phyloP scores from a whole-genome alignment of 108 stramenopile genomes.

The Poteriospumella lacustris region DNA sequence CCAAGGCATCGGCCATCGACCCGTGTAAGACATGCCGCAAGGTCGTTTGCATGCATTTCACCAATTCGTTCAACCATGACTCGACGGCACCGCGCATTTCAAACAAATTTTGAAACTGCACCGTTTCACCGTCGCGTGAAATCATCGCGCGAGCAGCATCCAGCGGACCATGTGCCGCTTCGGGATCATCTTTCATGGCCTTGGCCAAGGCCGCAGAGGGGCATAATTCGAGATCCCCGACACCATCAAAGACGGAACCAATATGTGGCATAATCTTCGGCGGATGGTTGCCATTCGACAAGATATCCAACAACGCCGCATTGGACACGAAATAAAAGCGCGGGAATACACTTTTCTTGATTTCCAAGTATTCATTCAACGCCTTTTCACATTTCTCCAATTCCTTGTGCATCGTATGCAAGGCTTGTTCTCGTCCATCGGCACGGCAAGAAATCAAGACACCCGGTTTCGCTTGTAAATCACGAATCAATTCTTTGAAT shows the following conservation, averaged over 20 bases:
- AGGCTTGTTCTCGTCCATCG: constrained; percentile 33
- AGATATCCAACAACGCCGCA: constrained; percentile 45
- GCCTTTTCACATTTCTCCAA: constrained; percentile 46
- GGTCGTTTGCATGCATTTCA: constrained; percentile 37
- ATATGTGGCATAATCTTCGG: constrained; percentile 57
- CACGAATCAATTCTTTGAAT: constrained; percentile 43
- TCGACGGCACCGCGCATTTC: constrained; percentile 43
- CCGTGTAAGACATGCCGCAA: not conserved
- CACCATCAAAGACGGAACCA: constrained; percentile 56
- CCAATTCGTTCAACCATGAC: constrained; percentile 44
- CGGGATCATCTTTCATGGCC: not conserved
- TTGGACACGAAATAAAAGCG: constrained; percentile 53
- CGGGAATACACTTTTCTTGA: constrained; percentile 48
- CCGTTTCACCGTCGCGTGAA: constrained; percentile 42
- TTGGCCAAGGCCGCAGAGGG: not conserved
- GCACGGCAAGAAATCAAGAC: constrained; percentile 29
- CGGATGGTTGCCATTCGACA: constrained; percentile 56
- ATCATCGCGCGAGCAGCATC: constrained; percentile 42
- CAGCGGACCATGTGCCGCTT: constrained; percentile 6
- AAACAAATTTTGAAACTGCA: constrained; percentile 29
- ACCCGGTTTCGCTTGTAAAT: not conserved
- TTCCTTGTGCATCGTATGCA: constrained; percentile 31
- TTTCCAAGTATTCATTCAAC: constrained; percentile 46
- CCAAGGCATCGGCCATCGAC: constrained; percentile 28
- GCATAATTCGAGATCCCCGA: constrained; percentile 45